A percentile compares a stretch with the other conserved stretches of the same genome.
Conservation (phyloP, 305 asterid species). For the Fraxinus platypoda region DNA sequence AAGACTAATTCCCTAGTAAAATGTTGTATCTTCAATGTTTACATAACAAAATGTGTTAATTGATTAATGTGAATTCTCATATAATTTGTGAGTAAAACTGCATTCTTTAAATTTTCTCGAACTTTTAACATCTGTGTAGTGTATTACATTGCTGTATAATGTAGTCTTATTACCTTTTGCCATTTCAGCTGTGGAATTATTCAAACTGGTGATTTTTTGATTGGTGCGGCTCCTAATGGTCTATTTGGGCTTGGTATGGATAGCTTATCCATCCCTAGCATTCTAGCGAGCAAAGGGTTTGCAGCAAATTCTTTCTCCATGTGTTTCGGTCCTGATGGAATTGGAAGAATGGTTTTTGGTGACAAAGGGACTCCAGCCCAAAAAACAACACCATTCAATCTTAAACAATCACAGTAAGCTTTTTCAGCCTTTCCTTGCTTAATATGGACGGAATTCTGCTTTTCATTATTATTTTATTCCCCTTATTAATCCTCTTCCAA, state of each 20-base stretch:
- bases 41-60: neutral
- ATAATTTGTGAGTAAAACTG: neutral
- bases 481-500: neutral
- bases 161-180: neutral
- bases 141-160: neutral
- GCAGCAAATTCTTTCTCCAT: constrained; percentile 88
- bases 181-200: constrained; percentile 78
- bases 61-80: neutral
- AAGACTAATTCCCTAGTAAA: neutral
- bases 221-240: constrained; percentile 88
- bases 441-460: constrained; percentile 7
- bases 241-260: constrained; percentile 89
- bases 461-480: neutral
- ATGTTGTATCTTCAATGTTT: neutral
- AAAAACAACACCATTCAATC: constrained; percentile 65
- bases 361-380: constrained; percentile 75
- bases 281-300: constrained; percentile 72
- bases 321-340: constrained; percentile 80
- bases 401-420: constrained; percentile 58
- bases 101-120: neutral
- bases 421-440: constrained; percentile 3
- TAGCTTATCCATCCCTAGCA: constrained; percentile 70
- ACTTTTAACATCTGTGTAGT: neutral
- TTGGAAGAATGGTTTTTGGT: constrained; percentile 89
- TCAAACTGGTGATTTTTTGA: constrained; percentile 84